Conservation (phyloP, 2,329 filamentous ascomycete genomes). For the Dactylellina leptospora region DNA sequence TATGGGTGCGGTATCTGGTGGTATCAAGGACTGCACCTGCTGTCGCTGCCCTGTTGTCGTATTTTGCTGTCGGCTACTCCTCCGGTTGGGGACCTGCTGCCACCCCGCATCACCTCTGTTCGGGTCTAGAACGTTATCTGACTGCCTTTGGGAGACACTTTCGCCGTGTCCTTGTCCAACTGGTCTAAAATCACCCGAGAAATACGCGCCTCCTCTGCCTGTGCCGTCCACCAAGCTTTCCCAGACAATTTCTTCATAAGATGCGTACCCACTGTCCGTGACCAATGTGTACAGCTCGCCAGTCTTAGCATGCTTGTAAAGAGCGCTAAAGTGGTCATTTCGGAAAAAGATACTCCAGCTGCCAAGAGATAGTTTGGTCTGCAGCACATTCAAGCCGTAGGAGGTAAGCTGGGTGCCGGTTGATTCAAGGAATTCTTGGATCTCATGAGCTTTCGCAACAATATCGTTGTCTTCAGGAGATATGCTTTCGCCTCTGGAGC, state of each 20-base stretch:
- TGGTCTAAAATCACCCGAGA: constrained; percentile 86
- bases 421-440: constrained; percentile 80
- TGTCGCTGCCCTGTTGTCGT: constrained; percentile 13
- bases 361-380: constrained; percentile 75
- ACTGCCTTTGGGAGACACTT: constrained; percentile 38
- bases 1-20: constrained; percentile 87
- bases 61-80: constrained; percentile 54
- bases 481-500: constrained; percentile 65
- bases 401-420: constrained; percentile 88
- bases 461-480: constrained; percentile 67
- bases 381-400: constrained; percentile 79
- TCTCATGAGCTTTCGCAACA: constrained; percentile 82
- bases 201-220: constrained; percentile 81
- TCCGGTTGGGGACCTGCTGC: constrained; percentile 50
- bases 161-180: constrained; percentile 71
- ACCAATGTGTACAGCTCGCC: constrained; percentile 74
- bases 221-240: constrained; percentile 90
- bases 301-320: constrained; percentile 86
- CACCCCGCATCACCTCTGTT: constrained; percentile 48
- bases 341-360: constrained; percentile 90
- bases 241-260: constrained; percentile 93
- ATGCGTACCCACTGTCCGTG: constrained; percentile 89
- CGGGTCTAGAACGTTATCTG: constrained; percentile 37
- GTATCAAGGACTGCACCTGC: constrained; percentile 43
- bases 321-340: constrained; percentile 94